phyloP scores from a whole-genome alignment of 768 basidiomycete genomes.

The Agrocybe praecox region DNA sequence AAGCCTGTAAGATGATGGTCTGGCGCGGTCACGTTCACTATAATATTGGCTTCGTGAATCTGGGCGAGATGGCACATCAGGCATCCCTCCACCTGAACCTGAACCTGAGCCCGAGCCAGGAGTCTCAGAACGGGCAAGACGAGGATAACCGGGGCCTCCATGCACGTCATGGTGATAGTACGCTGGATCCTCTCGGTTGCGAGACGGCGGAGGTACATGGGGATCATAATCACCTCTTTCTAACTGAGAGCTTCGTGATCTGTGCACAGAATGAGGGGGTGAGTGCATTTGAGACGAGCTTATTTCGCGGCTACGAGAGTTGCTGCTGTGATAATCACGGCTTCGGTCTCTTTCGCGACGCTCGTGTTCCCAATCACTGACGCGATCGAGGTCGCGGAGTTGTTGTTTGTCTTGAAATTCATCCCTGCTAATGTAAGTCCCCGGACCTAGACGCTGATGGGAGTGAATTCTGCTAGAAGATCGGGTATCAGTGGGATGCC shows the following conservation, averaged over 20 bases:
- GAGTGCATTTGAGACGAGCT: constrained; percentile 35
- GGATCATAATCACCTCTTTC: constrained; percentile 24
- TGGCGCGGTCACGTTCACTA: constrained; percentile 32
- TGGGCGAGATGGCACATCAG: constrained; percentile 51
- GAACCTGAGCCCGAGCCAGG: constrained; percentile 58
- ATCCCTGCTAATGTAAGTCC: constrained; percentile 55
- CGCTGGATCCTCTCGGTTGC: constrained; percentile 37
- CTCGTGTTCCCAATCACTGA: constrained; percentile 47
- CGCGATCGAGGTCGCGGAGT: constrained; percentile 38
- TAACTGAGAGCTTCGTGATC: constrained; percentile 27
- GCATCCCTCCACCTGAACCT: constrained; percentile 21
- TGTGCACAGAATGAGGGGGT: constrained; percentile 40
- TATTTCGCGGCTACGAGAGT: constrained; percentile 16
- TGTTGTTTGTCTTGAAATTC: constrained; percentile 50
- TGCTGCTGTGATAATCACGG: constrained; percentile 23
- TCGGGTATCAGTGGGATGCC: constrained; percentile 24
- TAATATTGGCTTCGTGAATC: constrained; percentile 51
- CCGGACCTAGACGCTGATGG: constrained; percentile 71
- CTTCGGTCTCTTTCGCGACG: constrained; percentile 30
- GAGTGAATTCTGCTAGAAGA: constrained; percentile 51
- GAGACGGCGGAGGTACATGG: constrained; percentile 22
- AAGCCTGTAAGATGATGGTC: constrained; percentile 51
- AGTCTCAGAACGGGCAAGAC: constrained; percentile 57
- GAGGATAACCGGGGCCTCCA: constrained; percentile 31
- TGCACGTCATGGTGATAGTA: constrained; percentile 36